Conservation (phyloP, 1,284 basidiomycete genomes). For the Irpex lacteus region DNA sequence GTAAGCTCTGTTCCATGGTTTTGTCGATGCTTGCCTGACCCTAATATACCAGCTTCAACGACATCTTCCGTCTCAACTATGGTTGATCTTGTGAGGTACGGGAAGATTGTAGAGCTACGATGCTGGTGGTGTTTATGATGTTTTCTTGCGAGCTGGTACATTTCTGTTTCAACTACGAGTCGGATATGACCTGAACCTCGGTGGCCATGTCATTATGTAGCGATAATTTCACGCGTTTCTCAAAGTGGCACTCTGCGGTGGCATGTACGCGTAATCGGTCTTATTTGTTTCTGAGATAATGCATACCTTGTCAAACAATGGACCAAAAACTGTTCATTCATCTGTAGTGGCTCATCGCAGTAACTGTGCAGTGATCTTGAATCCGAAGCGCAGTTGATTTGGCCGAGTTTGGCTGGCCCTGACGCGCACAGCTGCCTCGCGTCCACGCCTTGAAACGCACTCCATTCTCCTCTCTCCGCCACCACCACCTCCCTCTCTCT, state of each 20-base stretch:
- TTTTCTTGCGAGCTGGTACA: background rate
- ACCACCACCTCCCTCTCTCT: conserved; percentile 11
- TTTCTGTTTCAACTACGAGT: background rate
- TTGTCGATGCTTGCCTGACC: background rate
- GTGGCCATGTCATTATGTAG: background rate
- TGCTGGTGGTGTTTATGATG: background rate
- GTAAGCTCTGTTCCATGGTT: conserved; percentile 41
- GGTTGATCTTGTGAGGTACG: conserved; percentile 26
- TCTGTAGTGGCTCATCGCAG: no score
- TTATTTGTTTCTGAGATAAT: no score
- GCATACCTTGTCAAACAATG: no score
- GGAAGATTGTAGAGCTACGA: background rate
- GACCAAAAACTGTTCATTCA: no score
- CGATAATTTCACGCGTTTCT: background rate
- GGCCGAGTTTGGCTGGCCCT: conserved; percentile 8
- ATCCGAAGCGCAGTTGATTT: conserved; percentile 2
- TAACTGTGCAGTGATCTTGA: background rate
- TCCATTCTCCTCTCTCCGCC: conserved; percentile 15
- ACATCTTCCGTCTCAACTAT: conserved; percentile 87
- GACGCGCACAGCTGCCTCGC: conserved; percentile 12
- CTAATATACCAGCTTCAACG: conserved; percentile 62
- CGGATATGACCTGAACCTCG: background rate
- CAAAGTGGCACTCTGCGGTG: background rate
- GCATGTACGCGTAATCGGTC: background rate
- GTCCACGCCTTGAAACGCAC: conserved; percentile 15